phyloP scores from a whole-genome alignment of 495 filamentous ascomycete genomes.

The Podospora tetraspora region DNA sequence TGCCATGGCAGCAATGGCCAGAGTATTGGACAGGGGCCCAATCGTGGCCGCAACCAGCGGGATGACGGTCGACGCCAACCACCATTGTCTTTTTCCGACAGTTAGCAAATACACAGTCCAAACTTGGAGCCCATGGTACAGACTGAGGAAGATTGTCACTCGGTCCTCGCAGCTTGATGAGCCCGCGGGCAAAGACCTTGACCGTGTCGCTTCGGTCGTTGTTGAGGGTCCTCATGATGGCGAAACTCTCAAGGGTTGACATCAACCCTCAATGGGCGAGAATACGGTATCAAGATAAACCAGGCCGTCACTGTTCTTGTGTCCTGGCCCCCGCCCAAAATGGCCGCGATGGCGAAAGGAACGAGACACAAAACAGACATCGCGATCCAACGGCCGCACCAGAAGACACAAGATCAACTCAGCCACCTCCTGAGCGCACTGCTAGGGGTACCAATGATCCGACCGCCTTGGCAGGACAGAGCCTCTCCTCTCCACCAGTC shows the following conservation, averaged over 20 bases:
- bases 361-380: not conserved
- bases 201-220: constrained; percentile 7
- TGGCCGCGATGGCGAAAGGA: not conserved
- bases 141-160: constrained; percentile 38
- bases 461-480: not conserved
- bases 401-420: not conserved
- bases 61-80: constrained; percentile 73
- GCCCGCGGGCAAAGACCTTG: constrained; percentile 11
- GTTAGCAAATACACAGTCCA: not conserved
- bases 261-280: not conserved
- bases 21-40: constrained; percentile 67
- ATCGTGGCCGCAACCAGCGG: constrained; percentile 67
- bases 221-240: not conserved
- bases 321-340: not conserved
- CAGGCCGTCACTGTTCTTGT: not conserved
- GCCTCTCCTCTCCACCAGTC: not conserved
- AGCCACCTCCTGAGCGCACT: not conserved
- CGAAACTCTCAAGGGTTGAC: not conserved
- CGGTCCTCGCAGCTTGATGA: constrained; percentile 30
- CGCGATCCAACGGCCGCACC: not conserved
- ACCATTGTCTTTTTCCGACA: constrained; percentile 47
- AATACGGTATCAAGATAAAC: not conserved
- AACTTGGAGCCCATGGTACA: constrained; percentile 1
- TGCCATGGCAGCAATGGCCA: constrained; percentile 69
- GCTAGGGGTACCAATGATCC: not conserved